Percentiles rank a stretch among this genome's conserved stretches.
Conservation (phyloP, 164 flowering plant genomes). For the Vitis labrusca region DNA sequence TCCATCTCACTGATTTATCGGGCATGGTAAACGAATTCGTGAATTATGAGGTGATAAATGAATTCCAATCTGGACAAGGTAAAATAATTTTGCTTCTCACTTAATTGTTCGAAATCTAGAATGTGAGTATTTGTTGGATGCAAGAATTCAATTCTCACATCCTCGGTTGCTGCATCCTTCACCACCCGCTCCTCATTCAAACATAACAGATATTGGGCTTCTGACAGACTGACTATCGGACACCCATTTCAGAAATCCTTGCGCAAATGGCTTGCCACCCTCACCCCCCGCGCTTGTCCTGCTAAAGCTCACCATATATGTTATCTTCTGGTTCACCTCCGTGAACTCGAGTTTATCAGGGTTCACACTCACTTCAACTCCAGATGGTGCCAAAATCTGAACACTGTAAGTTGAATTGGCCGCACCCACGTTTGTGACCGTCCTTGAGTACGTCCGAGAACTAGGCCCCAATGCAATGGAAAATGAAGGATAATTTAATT, state of each 20-base stretch:
- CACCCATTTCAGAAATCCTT: constrained; percentile 36
- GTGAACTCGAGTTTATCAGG: constrained; percentile 19
- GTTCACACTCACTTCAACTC: constrained; percentile 16
- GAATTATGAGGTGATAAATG: too few relatives aligned
- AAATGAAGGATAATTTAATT: constrained; percentile 56
- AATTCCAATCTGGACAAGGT: too few relatives aligned
- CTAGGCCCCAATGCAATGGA: constrained; percentile 22
- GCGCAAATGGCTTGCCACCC: not conserved
- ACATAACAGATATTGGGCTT: constrained; percentile 31
- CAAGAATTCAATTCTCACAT: too few relatives aligned
- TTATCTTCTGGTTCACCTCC: constrained; percentile 21
- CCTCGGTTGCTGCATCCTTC: too few relatives aligned
- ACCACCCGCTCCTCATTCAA: constrained; percentile 1
- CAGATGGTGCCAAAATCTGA: constrained; percentile 7
- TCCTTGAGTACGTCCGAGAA: constrained; percentile 28
- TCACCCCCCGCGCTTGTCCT: not conserved
- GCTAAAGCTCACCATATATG: constrained; percentile 26
- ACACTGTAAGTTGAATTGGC: constrained; percentile 17
- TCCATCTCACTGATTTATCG: too few relatives aligned
- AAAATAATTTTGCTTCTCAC: too few relatives aligned
- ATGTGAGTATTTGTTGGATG: too few relatives aligned
- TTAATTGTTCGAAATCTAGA: too few relatives aligned
- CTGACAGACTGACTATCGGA: constrained; percentile 25
- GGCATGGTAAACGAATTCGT: too few relatives aligned
- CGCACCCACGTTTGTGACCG: constrained; percentile 42